These are phyloP conservation scores for Hymenoscyphus scutula DNA, from an alignment of 2,329 filamentous ascomycete species.

Conservation along the genomic window DNA sequence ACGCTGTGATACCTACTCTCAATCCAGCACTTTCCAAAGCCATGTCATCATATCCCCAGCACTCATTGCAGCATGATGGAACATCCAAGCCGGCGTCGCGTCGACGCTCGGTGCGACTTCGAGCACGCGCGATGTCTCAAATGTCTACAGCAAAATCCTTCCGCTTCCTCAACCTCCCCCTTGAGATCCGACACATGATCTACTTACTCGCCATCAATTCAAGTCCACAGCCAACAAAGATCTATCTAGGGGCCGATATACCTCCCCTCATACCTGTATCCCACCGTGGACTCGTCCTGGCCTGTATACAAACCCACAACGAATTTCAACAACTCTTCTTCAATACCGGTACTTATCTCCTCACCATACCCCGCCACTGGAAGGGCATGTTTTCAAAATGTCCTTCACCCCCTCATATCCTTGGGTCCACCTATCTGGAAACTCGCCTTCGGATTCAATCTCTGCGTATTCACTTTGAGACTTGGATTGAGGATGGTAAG, in stretches of 20 bases:
- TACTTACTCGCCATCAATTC: neutral
- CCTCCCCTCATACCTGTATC: neutral
- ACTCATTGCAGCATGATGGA: neutral
- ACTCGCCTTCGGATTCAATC: neutral
- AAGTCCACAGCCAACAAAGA: neutral
- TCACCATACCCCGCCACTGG: no score
- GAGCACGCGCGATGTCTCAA: neutral
- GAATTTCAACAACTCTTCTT: neutral
- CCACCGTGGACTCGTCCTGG: neutral
- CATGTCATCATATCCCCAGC: neutral
- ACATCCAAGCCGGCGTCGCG: neutral
- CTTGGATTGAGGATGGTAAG: neutral
- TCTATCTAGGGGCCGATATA: neutral
- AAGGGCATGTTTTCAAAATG: neutral
- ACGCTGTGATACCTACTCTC: neutral
- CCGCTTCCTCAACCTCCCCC: neutral
- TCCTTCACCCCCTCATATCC: neutral
- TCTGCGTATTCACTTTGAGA: neutral
- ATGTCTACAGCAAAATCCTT: neutral
- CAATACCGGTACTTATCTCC: neutral
- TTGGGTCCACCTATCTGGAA: neutral
- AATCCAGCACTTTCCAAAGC: neutral
- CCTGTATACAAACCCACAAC: neutral
- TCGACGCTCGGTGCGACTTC: neutral
- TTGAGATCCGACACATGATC: neutral